Evolutionary conservation across 2,329 filamentous ascomycete genomes (phyloP), one percentile per base, ranked within the genome.

Genomic region (Trichoderma sp.): DNA sequence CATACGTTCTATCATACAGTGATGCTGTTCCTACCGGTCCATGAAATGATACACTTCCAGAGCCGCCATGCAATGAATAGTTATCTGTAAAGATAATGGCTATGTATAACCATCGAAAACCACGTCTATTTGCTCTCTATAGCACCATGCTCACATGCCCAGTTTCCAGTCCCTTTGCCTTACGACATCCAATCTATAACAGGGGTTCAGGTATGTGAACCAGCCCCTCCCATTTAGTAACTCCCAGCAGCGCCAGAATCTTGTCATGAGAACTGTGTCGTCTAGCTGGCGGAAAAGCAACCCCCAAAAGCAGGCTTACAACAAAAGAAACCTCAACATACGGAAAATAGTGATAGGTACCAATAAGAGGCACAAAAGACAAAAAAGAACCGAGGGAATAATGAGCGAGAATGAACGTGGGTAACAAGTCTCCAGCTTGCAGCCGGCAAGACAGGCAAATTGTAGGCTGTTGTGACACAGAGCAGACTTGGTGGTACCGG

Each of bases 131-230:
- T 54, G 19, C n/a, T 26, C 19, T 62, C 60, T 63, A 63, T 55
- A 15, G 19, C 47, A 50, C 39, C 50, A 63, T 55, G 60, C 26
- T 55, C 50, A 63, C 28, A 54, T 47, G 30, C 54, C 15, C 50
- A 47, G 19, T 14, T 63, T 15, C 41, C 4, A 30, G 28, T 47
- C 45, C 44, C 58, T 43, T 63, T 34, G 60, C 26, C 60, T 63
- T 63, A 63, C 50, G 60, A 34, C 60, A 52, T 34, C 41, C 60
- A 55, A 41, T 63, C 60, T 63, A 63, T 55, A 2, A n/a, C 19
- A 1, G 26, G 21, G 19, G 19, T 55, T 45, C 43, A 15, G 26
- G 10, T 26, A 24, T 26, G 28, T 55, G 60, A 55, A 26, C 41
- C 50, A 41, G 50, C 39, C 39, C 43, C 28, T 43, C 39, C 50